These are phyloP conservation scores for Chenopodium suecicum DNA, from an alignment of 148 eudicot species.

Conservation along the genomic window DNA sequence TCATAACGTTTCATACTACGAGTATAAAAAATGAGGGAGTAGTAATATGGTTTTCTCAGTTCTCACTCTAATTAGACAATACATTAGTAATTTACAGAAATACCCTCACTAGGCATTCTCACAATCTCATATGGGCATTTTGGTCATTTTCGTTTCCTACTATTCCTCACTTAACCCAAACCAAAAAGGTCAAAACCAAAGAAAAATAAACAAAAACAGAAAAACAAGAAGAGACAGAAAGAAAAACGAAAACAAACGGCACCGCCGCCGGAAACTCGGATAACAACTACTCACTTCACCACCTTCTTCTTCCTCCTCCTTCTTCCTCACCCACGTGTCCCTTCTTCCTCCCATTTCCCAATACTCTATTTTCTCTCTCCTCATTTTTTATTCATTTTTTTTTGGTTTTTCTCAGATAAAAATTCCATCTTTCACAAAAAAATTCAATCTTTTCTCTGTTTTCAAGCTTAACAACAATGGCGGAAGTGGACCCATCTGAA, in stretches of 20 bases:
- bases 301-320: not conserved
- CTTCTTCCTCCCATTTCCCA: not conserved
- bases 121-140: not conserved
- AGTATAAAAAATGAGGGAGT: too few relatives aligned
- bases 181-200: too few relatives aligned
- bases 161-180: too few relatives aligned
- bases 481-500: conserved; percentile 16
- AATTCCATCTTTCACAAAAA: not conserved
- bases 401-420: not conserved
- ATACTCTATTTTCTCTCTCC: not conserved
- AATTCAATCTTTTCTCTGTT: not conserved
- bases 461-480: not conserved
- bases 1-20: too few relatives aligned
- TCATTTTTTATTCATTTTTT: too few relatives aligned
- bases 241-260: too few relatives aligned
- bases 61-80: too few relatives aligned
- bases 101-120: not conserved
- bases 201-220: too few relatives aligned
- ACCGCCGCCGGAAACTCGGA: not conserved
- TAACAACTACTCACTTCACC: not conserved
- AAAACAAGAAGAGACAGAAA: not conserved
- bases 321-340: not conserved
- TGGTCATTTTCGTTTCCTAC: not conserved
- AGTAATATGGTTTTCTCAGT: too few relatives aligned
- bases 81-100: not conserved